Evolutionary conservation across 805 yeast species (phyloP), one percentile per base, ranked within the genome.

Genomic region (Candida ortonii): DNA sequence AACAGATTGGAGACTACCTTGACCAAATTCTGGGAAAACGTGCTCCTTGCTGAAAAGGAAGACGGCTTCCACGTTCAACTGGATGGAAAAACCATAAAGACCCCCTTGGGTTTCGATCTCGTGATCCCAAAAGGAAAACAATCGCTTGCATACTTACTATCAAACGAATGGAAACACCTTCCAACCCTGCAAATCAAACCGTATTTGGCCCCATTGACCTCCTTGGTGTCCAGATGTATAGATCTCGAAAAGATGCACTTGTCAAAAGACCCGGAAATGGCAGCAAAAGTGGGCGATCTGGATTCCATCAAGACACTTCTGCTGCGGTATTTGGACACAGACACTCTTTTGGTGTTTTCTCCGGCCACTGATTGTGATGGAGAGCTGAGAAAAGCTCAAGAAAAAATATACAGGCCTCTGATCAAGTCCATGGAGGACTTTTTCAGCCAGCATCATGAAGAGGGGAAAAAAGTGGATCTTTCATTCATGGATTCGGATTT

Each of bases 241-340:
- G 99, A 93, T 57, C 64, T 93, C 47, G 59, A 67, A 16, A 49
- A 54, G 9, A 66, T 71, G 3, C 57, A 66, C 20, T 43, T 42
- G 0, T 57, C 61, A 2, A 62, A 63, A 3, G 68, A 70, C 40
- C 67, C 64, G 14, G 80, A 75, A 31, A 55, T 71, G 32, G 57
- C 68, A 11, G 74, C 80, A 26, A 82, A 83, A 54, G 70, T 80
- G 23, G 88, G 89, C 7, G 73, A 68, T 41, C 62, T 76, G 26
- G 73, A 69, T 4, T 74, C 72, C 26, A 73, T 86, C 14, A 71
- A 76, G 41, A 59, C 69, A 26, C 73, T 73, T 43, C 62, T 93
- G 42, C 64, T 90, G 52, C 77, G 89, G 36, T 93, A 89, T 54
- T 67, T 94, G 39, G 98, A 93, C 57, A 93, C 98, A 0, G 99